These are phyloP conservation scores for Leishmania guyanensis DNA, from an alignment of 208 protist genomes.

Conservation along the genomic window DNA sequence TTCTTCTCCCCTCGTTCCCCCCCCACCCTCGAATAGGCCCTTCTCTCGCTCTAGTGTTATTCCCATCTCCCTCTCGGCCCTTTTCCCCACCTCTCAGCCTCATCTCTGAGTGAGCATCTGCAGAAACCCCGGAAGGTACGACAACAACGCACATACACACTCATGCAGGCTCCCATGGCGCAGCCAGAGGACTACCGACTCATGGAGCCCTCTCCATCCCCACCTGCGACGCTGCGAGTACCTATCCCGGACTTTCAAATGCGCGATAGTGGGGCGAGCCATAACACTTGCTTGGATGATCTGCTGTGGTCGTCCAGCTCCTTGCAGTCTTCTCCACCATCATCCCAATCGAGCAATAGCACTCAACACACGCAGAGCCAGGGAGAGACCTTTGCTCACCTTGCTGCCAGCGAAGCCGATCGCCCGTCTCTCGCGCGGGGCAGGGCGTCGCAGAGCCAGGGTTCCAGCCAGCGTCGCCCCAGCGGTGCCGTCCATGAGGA, in stretches of 20 bases:
- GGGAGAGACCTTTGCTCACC: not conserved
- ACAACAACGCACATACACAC: not conserved
- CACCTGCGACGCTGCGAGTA: conserved; percentile 8
- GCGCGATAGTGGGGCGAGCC: not conserved
- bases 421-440: not conserved
- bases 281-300: not conserved
- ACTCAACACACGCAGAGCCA: not conserved
- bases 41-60: not conserved
- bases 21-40: not conserved
- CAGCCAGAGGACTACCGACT: conserved; percentile 3
- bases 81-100: not conserved
- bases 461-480: not conserved
- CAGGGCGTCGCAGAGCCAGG: not conserved
- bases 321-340: not conserved
- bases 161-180: conserved; percentile 1
- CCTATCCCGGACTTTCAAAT: conserved; percentile 1
- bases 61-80: not conserved
- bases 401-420: not conserved
- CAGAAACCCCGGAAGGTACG: not conserved
- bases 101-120: not conserved
- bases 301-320: conserved; percentile 5
- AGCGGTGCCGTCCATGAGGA: not conserved
- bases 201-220: conserved; percentile 32
- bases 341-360: not conserved
- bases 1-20: not conserved